Evolutionary conservation across 768 basidiomycete species (phyloP).

Genomic region (Podaxis sp.): DNA sequence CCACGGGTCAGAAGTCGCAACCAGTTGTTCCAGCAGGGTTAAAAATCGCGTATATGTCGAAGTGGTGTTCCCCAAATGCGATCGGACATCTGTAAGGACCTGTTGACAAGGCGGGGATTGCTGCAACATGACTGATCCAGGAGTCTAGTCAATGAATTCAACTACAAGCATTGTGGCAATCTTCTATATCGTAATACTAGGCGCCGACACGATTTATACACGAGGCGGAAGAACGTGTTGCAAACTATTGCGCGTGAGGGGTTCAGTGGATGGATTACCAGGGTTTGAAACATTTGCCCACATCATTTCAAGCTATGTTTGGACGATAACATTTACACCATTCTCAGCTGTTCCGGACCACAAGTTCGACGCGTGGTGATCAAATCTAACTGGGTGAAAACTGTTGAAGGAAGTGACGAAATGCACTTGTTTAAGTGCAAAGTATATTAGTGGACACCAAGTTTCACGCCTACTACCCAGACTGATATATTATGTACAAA

Average conservation of each 20-base stretch:
- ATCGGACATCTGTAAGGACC: background rate
- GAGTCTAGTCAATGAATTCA: background rate
- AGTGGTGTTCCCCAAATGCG: background rate
- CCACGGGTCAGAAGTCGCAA: background rate
- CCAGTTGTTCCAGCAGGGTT: background rate
- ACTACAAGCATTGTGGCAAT: background rate
- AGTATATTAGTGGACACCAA: too few relatives aligned
- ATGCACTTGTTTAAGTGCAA: too few relatives aligned
- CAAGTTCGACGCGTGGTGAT: too few relatives aligned
- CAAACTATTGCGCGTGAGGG: background rate
- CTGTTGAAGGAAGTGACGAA: too few relatives aligned
- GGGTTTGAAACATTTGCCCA: too few relatives aligned
- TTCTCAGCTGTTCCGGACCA: too few relatives aligned
- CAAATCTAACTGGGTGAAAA: too few relatives aligned
- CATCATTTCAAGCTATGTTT: too few relatives aligned
- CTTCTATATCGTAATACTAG: background rate
- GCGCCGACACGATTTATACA: background rate
- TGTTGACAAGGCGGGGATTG: background rate
- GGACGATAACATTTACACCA: too few relatives aligned
- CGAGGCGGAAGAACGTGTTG: background rate
- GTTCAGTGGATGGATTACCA: too few relatives aligned
- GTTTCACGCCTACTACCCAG: too few relatives aligned
- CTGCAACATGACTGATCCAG: background rate
- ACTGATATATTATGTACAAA: too few relatives aligned
- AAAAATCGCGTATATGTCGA: background rate